Evolutionary conservation across 2,329 filamentous ascomycete species (phyloP).

Genomic region (Alternaria infectoria): DNA sequence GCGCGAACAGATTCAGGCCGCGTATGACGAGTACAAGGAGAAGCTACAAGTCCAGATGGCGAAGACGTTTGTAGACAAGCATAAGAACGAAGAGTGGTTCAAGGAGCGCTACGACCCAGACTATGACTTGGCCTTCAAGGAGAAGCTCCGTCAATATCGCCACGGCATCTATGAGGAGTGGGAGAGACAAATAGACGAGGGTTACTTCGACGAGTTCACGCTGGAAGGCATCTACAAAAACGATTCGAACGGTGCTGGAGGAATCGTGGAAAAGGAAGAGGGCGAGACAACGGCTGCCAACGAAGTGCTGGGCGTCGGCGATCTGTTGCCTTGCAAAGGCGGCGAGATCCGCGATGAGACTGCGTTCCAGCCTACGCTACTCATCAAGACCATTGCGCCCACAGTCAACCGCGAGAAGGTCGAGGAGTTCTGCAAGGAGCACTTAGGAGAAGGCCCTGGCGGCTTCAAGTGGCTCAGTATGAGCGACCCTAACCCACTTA

Average conservation of each 20-base stretch:
- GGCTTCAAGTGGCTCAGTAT: conserved; percentile 96
- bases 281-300: conserved; percentile 90
- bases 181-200: conserved; percentile 84
- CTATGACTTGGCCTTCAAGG: conserved; percentile 75
- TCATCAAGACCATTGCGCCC: conserved; percentile 98
- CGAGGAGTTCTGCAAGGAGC: conserved; percentile 92
- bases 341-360: conserved; percentile 90
- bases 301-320: conserved; percentile 90
- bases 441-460: conserved; percentile 87
- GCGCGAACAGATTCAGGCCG: conserved; percentile 75
- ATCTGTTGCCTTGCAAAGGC: conserved; percentile 81
- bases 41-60: conserved; percentile 77
- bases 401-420: conserved; percentile 94
- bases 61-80: conserved; percentile 84
- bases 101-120: conserved; percentile 91
- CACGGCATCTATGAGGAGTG: conserved; percentile 81
- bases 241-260: conserved; percentile 85
- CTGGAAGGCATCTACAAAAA: conserved; percentile 93
- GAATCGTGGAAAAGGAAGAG: conserved; percentile 90
- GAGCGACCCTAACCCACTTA: conserved; percentile 94
- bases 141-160: conserved; percentile 80
- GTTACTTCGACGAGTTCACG: conserved; percentile 92
- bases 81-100: conserved; percentile 98
- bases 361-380: conserved; percentile 84
- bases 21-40: conserved; percentile 70